Evolutionary conservation across 2,329 filamentous ascomycete species (phyloP), one percentile per base, ranked within the genome.

Genomic region (Monosporascus sp.): DNA sequence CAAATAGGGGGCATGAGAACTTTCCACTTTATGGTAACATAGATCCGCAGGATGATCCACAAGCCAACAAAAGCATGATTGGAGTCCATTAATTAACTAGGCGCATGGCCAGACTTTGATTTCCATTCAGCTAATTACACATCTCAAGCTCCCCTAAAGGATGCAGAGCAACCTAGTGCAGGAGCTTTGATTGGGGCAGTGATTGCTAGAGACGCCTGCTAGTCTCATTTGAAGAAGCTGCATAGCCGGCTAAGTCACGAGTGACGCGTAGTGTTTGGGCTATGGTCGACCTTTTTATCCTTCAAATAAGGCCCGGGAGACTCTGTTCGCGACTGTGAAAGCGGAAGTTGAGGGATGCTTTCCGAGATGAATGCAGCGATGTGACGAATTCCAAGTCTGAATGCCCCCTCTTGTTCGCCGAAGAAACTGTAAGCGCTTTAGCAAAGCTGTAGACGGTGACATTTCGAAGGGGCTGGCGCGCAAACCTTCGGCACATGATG

Each of bases 401-500:
- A 91, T 3, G 83, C 74, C 3, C 89, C 89, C 57, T 88, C 75
- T 68, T 92, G 88, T 0, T 79, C 71, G 8, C 85, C 88, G 60
- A 92, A 92, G 74, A 90, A 91, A 69, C 88, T 90, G 17, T 34
- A 44, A 4, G 4, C 46, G 37, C 26, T 26, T 36, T 50, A 52
- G 53, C 71, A 50, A 71, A 64, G 40, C 52, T 48, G 48, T 49
- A 49, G 48, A 22, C 7, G 24, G 16, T n/a, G 2, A 44, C 1
- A 49, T 14, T 22, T 11, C 14, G 26, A 48, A 46, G 31, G 26
- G 52, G 37, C 22, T 45, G 6, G n/a, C 8, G 11, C 4, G 66
- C 74, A 54, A 69, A 90, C 89, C 90, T 94, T 67, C 90, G 75
- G 77, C 88, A 88, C 90, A 94, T 92, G 55, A 94, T 76, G 49